Conservation (phyloP, 2,329 filamentous ascomycete species). For the Aspergillus quadrilineatus region DNA sequence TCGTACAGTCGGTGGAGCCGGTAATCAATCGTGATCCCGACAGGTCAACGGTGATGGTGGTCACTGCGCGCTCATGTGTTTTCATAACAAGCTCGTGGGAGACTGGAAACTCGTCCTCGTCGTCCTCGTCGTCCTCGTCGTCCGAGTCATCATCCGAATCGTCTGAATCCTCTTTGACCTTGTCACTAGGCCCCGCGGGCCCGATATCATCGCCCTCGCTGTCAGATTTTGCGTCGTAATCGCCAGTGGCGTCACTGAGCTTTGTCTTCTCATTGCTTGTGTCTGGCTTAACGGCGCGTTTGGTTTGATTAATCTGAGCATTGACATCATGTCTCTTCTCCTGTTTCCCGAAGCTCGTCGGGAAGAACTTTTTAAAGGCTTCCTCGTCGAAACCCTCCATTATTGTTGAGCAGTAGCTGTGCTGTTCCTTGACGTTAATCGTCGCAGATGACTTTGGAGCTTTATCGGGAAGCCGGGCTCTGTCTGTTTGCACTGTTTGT, state of each 20-base stretch:
- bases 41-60: conserved; percentile 78
- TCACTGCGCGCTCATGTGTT: conserved; percentile 86
- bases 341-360: conserved; percentile 81
- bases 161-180: conserved; percentile 26
- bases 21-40: conserved; percentile 81
- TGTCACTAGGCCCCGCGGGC: conserved; percentile 23
- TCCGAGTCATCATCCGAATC: conserved; percentile 47
- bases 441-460: background rate
- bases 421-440: background rate
- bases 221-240: conserved; percentile 21
- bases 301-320: conserved; percentile 77
- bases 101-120: conserved; percentile 84
- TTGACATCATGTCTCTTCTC: conserved; percentile 70
- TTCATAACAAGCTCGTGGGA: conserved; percentile 92
- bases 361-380: conserved; percentile 62
- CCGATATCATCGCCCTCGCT: conserved; percentile 19
- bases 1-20: conserved; percentile 84
- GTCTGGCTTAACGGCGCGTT: conserved; percentile 50
- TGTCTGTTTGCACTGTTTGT: conserved; percentile 29
- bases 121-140: conserved; percentile 73
- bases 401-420: conserved; percentile 13
- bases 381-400: conserved; percentile 50
- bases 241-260: conserved; percentile 25
- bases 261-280: conserved; percentile 26
- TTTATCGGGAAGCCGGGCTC: conserved; percentile 11